A percentile compares a stretch with the other conserved stretches of the same genome.
phyloP scores from a whole-genome alignment of 192 early-diverging fungal species.

The Kappamyces sp. region DNA sequence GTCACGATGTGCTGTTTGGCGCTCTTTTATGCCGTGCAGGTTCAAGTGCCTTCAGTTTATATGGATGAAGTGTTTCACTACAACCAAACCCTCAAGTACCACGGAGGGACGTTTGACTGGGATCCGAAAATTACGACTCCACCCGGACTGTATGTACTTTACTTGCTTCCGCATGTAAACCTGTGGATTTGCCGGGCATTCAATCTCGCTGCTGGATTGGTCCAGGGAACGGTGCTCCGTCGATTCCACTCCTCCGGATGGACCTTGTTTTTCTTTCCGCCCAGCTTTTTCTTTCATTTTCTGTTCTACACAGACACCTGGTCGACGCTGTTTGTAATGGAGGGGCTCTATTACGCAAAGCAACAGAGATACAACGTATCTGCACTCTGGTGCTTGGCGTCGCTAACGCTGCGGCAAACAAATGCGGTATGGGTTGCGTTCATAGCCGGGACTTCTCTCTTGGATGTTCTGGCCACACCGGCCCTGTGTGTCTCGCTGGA shows the following conservation, averaged over 20 bases:
- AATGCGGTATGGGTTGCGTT: slow-evolving; percentile 86
- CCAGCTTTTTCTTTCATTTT: slow-evolving; percentile 77
- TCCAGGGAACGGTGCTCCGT: slow-evolving; percentile 12
- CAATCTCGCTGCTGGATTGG: slow-evolving; percentile 58
- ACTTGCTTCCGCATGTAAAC: background rate
- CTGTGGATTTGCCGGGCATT: slow-evolving; percentile 37
- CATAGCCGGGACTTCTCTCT: slow-evolving; percentile 36
- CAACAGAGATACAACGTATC: slow-evolving; percentile 27
- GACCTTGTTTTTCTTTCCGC: slow-evolving; percentile 63
- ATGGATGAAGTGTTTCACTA: slow-evolving; percentile 94
- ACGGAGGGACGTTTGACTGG: slow-evolving; percentile 65
- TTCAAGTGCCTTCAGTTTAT: background rate
- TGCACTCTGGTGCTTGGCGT: slow-evolving; percentile 51
- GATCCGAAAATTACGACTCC: slow-evolving; percentile 97
- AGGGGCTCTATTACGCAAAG: slow-evolving; percentile 54
- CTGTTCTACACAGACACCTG: slow-evolving; percentile 92
- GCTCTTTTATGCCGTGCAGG: too few relatives aligned
- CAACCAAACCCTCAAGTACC: slow-evolving; percentile 84
- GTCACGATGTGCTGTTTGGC: too few relatives aligned
- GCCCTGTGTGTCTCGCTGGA: too few relatives aligned
- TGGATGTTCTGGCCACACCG: slow-evolving; percentile 15
- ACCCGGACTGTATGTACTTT: slow-evolving; percentile 75
- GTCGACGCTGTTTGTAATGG: slow-evolving; percentile 73
- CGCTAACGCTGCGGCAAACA: slow-evolving; percentile 77
- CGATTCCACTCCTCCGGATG: slow-evolving; percentile 7